Evolutionary conservation across 139 green algal species (phyloP).

Genomic region (Penium margaritaceum): DNA sequence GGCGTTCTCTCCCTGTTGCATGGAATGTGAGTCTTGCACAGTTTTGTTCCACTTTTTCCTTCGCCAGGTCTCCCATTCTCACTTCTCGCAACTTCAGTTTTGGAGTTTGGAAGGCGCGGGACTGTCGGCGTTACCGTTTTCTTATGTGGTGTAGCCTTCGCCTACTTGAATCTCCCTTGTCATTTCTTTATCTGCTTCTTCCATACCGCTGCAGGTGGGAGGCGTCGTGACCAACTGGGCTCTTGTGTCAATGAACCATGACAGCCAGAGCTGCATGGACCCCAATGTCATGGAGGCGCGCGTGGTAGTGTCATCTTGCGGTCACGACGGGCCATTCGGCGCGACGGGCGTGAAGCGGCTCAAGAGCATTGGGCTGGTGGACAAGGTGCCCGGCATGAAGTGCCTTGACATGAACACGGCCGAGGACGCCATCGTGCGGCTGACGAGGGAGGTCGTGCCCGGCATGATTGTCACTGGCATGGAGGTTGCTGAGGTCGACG

Average conservation of each 20-base stretch:
- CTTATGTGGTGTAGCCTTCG: no score
- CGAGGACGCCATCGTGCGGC: constrained; percentile 79
- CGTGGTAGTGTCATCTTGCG: constrained; percentile 82
- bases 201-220: no score
- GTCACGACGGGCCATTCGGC: constrained; percentile 92
- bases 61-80: no score
- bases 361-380: constrained; percentile 76
- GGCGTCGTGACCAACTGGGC: constrained; percentile 97
- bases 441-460: constrained; percentile 80
- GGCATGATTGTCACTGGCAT: constrained; percentile 92
- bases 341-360: constrained; percentile 85
- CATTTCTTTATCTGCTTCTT: no score
- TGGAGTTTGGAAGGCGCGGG: no score
- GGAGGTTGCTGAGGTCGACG: constrained; percentile 68
- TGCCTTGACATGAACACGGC: constrained; percentile 93
- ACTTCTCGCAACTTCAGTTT: no score
- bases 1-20: no score
- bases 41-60: no score
- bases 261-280: constrained; percentile 91
- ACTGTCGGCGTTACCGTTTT: no score
- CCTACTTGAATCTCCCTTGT: no score
- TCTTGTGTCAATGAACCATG: constrained; percentile 86
- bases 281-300: constrained; percentile 62
- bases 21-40: no score
- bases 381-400: constrained; percentile 74